phyloP scores from a whole-genome alignment of 2,329 filamentous ascomycete species.

The Teratosphaeria nubilosa region DNA sequence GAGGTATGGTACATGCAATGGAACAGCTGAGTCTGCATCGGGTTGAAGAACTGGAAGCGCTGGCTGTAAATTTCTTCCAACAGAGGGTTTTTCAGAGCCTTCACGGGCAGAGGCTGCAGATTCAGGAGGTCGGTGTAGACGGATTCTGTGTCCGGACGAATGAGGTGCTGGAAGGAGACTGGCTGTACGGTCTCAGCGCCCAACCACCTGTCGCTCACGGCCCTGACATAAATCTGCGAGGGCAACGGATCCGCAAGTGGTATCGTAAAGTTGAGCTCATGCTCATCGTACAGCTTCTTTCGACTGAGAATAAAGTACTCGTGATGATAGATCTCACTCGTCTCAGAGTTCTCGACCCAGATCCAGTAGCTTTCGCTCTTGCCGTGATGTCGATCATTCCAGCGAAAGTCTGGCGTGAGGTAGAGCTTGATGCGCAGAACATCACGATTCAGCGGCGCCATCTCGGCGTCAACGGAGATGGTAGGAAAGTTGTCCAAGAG shows the following conservation, averaged over 20 bases:
- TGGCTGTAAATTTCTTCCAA: conserved; percentile 82
- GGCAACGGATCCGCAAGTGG: conserved; percentile 87
- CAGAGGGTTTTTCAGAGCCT: conserved; percentile 74
- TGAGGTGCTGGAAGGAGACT: conserved; percentile 95
- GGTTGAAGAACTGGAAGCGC: conserved; percentile 94
- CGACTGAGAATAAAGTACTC: conserved; percentile 91
- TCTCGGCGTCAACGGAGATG: conserved; percentile 80
- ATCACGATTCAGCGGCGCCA: conserved; percentile 88
- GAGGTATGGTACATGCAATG: conserved; percentile 89
- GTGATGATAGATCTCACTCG: conserved; percentile 93
- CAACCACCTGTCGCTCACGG: conserved; percentile 90
- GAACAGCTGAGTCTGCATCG: conserved; percentile 98
- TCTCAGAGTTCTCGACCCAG: conserved; percentile 98
- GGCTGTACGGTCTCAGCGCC: conserved; percentile 92
- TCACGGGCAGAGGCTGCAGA: conserved; percentile 78
- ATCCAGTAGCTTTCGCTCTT: conserved; percentile 96
- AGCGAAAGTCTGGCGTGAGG: conserved; percentile 80
- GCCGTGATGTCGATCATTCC: conserved; percentile 91
- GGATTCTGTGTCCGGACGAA: conserved; percentile 92
- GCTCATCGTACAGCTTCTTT: conserved; percentile 86
- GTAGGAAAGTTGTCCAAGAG: conserved; percentile 88
- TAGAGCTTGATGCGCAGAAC: conserved; percentile 83
- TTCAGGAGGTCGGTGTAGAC: conserved; percentile 92
- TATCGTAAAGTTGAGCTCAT: conserved; percentile 96
- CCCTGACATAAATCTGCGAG: conserved; percentile 89